Base-by-base conservation (phyloP, 2,329 filamentous ascomycete genomes). In the Neofusicoccum cordaticola region DNA sequence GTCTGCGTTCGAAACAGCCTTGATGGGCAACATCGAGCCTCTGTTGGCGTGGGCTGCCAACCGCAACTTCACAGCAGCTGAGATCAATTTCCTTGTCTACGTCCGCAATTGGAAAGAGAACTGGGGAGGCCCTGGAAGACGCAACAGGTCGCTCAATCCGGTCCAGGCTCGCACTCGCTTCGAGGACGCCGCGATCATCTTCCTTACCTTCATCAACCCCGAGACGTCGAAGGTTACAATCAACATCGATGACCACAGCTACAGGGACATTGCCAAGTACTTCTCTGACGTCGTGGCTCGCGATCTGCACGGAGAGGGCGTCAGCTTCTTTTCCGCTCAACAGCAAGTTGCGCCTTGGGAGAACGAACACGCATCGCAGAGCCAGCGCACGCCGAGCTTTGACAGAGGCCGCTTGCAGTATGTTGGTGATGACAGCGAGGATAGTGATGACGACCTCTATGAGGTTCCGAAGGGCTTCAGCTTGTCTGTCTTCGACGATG, bases 1-100 rank as follows among this genome's bases (percentile, higher is more conserved):
- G 83, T 79, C 81, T 47, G 85, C 87, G 0, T 81, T 90, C 2
- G 87, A 90, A 67, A 80, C 85, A 65, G 85, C 86, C 4, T 78
- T 91, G 0, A 78, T 82, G 62, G 80, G 82, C 57, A 88, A 89
- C 71, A 84, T 86, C 0, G 78, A 82, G 4, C 85, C 85, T 0
- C 80, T 91, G 0, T 85, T 88, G 64, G 76, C 86, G 61, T 91
- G 89, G 72, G 88, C 88, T 0, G 87, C 88, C 0, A 79, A 85
- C 0, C 82, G 84, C 41, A 88, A 90, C 69, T 90, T 90, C 71
- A 90, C 88, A 0, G 88, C 87, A 13, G 88, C 91, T 73, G 91
- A 91, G 71, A 87, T 90, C 68, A 84, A 87, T 52, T 90, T 90
- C 73, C 75, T 90, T 4, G 84, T 82, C 8, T 78, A 81, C 45